Conservation (phyloP, 139 green algal species). For the Haematococcus lacustris region DNA sequence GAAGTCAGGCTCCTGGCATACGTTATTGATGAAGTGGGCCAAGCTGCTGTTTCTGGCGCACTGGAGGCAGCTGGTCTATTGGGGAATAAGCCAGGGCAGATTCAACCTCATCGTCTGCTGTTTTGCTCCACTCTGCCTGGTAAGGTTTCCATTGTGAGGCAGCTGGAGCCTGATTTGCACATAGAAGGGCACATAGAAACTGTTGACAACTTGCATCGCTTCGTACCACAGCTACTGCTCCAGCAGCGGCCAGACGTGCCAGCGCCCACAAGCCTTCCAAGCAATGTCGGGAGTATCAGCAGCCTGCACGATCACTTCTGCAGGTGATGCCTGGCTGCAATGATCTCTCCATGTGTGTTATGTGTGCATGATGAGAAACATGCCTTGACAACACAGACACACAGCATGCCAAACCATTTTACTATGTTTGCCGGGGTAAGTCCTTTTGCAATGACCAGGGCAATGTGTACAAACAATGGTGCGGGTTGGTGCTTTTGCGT, state of each 20-base stretch:
- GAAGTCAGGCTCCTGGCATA: conserved; percentile 36
- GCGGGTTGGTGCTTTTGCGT: no score
- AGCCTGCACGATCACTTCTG: no score
- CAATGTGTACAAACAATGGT: no score
- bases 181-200: conserved; percentile 55
- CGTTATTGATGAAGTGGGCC: conserved; percentile 53
- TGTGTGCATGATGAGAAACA: no score
- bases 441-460: no score
- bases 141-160: conserved; percentile 56
- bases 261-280: not conserved
- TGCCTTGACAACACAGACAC: no score
- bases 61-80: conserved; percentile 43
- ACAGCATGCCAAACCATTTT: no score
- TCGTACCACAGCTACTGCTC: conserved; percentile 55
- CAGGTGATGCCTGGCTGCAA: no score
- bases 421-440: no score
- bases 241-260: no score
- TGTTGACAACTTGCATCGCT: conserved; percentile 57
- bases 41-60: conserved; percentile 40
- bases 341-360: no score
- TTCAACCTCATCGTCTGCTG: conserved; percentile 48
- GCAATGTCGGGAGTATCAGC: no score
- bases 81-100: conserved; percentile 18
- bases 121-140: conserved; percentile 70
- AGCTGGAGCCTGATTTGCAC: conserved; percentile 74